Evolutionary conservation across 2,329 filamentous ascomycete genomes (phyloP).

Genomic region (Aspergillus vadensis): DNA sequence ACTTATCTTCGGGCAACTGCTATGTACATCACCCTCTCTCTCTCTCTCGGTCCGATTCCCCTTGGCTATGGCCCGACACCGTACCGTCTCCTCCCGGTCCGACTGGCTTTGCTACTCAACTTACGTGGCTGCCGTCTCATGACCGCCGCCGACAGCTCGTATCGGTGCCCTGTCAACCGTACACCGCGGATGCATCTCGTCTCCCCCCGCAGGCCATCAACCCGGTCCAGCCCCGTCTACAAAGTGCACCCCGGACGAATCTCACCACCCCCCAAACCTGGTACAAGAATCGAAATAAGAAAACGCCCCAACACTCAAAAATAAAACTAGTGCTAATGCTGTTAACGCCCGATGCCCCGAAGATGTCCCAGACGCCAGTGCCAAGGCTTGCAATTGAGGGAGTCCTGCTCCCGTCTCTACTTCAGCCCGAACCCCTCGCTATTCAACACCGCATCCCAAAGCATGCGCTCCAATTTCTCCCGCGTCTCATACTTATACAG

Average conservation of each 20-base stretch:
- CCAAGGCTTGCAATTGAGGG: slow-evolving; percentile 3
- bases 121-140: background rate
- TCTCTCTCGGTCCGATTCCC: background rate
- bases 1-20: background rate
- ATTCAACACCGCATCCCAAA: slow-evolving; percentile 86
- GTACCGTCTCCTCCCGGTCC: background rate
- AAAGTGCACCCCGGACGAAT: background rate
- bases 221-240: background rate
- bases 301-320: background rate
- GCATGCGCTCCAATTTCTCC: slow-evolving; percentile 66
- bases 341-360: background rate
- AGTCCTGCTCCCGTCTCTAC: slow-evolving; percentile 19
- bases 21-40: background rate
- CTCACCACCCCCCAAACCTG: background rate
- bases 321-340: background rate
- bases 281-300: background rate
- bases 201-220: background rate
- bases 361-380: slow-evolving; percentile 2
- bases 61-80: background rate
- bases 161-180: background rate
- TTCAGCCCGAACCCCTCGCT: slow-evolving; percentile 93
- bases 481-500: slow-evolving; percentile 71
- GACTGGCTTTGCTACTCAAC: background rate
- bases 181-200: background rate
- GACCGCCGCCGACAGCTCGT: background rate